Conservation (phyloP, 1,284 basidiomycete genomes). For the Apiotrichum montevideense region DNA sequence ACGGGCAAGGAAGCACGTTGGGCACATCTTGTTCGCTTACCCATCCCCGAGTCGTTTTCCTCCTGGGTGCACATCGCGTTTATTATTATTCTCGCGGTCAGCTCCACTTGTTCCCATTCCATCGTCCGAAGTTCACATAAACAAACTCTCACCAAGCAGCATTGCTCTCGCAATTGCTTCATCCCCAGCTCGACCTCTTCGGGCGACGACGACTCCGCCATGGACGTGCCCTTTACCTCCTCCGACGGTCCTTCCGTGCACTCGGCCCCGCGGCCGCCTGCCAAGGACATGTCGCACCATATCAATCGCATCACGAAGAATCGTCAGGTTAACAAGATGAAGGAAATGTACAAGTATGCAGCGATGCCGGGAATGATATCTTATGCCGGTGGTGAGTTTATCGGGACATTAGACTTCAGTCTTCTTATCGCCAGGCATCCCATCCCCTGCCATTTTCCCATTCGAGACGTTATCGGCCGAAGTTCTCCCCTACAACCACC, state of each 20-base stretch:
- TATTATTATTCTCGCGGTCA: no score
- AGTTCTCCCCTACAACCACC: constrained; percentile 32
- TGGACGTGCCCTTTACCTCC: neutral
- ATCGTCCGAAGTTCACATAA: no score
- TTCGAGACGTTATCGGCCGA: constrained; percentile 45
- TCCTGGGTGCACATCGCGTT: no score
- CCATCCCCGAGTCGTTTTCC: no score
- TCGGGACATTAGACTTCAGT: neutral
- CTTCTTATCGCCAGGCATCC: constrained; percentile 27
- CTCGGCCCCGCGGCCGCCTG: constrained; percentile 26
- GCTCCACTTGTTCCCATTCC: no score
- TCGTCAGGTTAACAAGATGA: constrained; percentile 58
- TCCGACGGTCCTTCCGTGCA: neutral
- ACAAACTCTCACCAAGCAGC: no score
- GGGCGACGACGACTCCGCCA: neutral
- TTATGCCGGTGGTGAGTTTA: constrained; percentile 12
- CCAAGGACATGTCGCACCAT: constrained; percentile 58
- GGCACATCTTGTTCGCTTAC: no score
- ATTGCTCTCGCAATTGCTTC: no score
- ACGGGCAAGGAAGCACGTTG: no score
- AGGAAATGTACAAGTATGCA: constrained; percentile 48
- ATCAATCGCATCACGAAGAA: constrained; percentile 55
- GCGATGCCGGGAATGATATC: constrained; percentile 30
- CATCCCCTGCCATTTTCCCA: constrained; percentile 47
- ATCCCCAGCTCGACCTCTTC: no score